Evolutionary conservation across 495 filamentous ascomycete species (phyloP).

Genomic region (Cairneyella variabilis): DNA sequence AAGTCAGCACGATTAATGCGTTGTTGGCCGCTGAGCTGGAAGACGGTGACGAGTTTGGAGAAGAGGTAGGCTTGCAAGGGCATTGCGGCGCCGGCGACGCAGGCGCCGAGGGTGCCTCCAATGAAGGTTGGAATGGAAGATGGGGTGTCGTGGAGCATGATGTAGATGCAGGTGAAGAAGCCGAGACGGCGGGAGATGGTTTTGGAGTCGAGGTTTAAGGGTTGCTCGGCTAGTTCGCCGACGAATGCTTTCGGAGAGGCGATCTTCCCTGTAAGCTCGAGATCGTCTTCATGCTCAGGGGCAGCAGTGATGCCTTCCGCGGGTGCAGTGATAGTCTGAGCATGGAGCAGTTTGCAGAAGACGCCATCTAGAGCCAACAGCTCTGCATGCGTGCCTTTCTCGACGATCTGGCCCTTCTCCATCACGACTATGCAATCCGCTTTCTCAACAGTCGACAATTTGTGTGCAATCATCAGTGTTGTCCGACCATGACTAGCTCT

Average conservation of each 20-base stretch:
- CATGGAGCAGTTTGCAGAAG: background rate
- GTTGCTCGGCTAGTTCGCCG: background rate
- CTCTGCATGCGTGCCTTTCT: background rate
- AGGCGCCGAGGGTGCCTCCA: background rate
- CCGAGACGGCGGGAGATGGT: background rate
- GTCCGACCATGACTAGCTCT: constrained; percentile 28
- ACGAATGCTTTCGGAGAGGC: background rate
- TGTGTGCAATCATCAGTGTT: constrained; percentile 49
- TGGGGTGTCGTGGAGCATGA: background rate
- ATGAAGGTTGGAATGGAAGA: background rate
- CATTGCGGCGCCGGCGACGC: background rate
- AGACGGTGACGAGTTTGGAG: constrained; percentile 2
- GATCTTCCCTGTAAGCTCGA: background rate
- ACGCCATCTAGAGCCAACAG: background rate
- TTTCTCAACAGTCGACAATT: constrained; percentile 49
- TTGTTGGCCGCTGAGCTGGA: background rate
- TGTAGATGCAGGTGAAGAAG: background rate
- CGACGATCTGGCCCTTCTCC: background rate
- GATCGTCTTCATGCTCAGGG: background rate
- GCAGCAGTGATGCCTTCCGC: background rate
- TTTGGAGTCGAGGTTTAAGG: background rate
- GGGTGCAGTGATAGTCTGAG: background rate
- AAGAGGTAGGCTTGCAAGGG: constrained; percentile 6
- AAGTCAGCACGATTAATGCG: constrained; percentile 2
- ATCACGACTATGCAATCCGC: constrained; percentile 46